Evolutionary conservation across 148 eudicot genomes (phyloP), one percentile per base, ranked within the genome.

Genomic region (Spergularia bocconei): DNA sequence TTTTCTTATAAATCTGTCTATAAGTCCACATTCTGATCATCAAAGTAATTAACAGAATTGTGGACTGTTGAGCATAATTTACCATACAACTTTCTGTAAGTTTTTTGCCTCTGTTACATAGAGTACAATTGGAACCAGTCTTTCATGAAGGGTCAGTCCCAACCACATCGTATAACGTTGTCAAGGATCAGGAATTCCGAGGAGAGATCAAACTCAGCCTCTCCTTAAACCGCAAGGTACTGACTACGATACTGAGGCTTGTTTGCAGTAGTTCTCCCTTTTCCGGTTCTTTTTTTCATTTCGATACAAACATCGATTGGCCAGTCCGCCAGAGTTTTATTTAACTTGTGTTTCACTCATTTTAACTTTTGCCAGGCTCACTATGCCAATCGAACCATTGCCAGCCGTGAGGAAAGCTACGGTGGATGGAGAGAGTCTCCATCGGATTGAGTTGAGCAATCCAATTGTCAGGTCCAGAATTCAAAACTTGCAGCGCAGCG

Each of bases 161-260:
- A 50, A 61, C 77, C 29, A 59, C 83, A 53, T 10, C 80, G 15
- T 87, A 85, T 80, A 85, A 82, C 55, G 84, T 87, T 11, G 91
- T 87, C 23, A 85, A 85, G 71, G 83, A 78, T 69, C 81, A 80
- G 23, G 84, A 85, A 70, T 85, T 62, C 65, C 63, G 80, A 11
- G 91, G 91, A 38, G 87, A 87, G 77, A 68, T 87, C 71, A 84
- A 41, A 79, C 59, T 87, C 16, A 76, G 86, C 63, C 87, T 85
- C 63, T 78, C 75, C 33, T 87, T 85, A 72, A 79, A 71, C 54
- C 78, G 67, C 13, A 72, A 85, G 87, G 88, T 72, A 54, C 0
- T n/a, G 10, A 44, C 10, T 44, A 44, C 3, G 6, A 39, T 3
- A 6, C 36, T 29, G 2, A 29, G 36, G 36, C 36, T 4, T 29